Base-by-base conservation (phyloP, 2,329 filamentous ascomycete genomes). In the Bipolaris gigantea region DNA sequence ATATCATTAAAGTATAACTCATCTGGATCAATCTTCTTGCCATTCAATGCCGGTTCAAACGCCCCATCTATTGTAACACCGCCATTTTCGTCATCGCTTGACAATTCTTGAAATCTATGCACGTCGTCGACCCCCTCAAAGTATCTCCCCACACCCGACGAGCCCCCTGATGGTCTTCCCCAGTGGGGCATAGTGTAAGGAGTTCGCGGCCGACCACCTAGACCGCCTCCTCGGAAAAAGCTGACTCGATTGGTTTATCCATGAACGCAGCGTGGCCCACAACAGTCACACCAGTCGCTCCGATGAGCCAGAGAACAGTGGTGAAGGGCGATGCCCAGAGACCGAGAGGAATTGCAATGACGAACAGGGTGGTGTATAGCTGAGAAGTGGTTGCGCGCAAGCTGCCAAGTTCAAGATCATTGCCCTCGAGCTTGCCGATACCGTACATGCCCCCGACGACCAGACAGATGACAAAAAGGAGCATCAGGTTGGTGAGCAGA, bases 191-290 rank as follows among this genome's bases (percentile, higher is more conserved):
- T 87, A 83, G 80, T 80, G 78, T 83, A 80, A 80, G 92, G 93
- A 96, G 92, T 89, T 94, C 89, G 94, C 94, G 93, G 93, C 91
- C 93, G 94, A 97, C 92, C 92, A 95, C 85, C 87, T 97, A 99
- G 89, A 99, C 94, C 92, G 94, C 93, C 93, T 99, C 94, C 92
- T 95, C 94, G 84, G 93, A 97, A 97, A 99, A 99, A 97, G 92
- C 92, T 92, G 95, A 93, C 87, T 97, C 94, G 82, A 97, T 96
- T 56, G 93, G 93, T 85, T 96, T 97, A 76, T 97, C 93, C 89
- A 97, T 87, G 75, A 97, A 86, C 61, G 92, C 84, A 66, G 94
- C 94, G 80, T 99, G 94, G 78, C 94, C 94, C 64, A 97, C 81
- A 65, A 97, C 95, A 74, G 88, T 90, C 75, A 97, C 91, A 75